A percentile compares a stretch with the other conserved stretches of the same genome.
Evolutionary conservation across 148 eudicot genomes (phyloP).

Genomic region (Cornus florida): DNA sequence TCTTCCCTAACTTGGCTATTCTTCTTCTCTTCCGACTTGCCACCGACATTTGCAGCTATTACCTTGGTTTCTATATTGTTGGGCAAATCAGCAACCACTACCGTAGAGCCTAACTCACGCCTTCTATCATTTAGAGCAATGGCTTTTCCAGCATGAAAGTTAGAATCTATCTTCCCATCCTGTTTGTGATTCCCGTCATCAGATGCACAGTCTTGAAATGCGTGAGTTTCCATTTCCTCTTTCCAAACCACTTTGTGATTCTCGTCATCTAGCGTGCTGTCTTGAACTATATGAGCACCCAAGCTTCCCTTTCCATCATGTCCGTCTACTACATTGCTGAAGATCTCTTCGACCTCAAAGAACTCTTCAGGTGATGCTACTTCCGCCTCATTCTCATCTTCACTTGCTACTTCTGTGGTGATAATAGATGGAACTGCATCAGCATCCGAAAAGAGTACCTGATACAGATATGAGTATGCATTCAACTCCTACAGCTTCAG

Average conservation of each 20-base stretch:
- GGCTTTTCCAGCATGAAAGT: slow-evolving; percentile 35
- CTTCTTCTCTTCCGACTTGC: slow-evolving; percentile 32
- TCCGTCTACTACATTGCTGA: slow-evolving; percentile 59
- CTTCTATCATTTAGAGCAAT: slow-evolving; percentile 42
- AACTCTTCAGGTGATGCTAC: slow-evolving; percentile 66
- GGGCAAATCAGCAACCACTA: slow-evolving; percentile 24
- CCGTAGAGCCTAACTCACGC: slow-evolving; percentile 24
- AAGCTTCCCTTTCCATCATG: slow-evolving; percentile 51
- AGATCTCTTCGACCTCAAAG: slow-evolving; percentile 86
- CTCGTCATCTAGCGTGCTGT: slow-evolving; percentile 30
- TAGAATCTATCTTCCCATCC: slow-evolving; percentile 22
- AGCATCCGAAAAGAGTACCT: slow-evolving; percentile 84
- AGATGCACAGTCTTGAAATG: slow-evolving; percentile 58
- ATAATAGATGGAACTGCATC: slow-evolving; percentile 53
- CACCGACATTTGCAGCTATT: slow-evolving; percentile 15
- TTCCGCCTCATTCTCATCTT: slow-evolving; percentile 55
- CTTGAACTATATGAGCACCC: slow-evolving; percentile 33
- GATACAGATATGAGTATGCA: slow-evolving; percentile 48
- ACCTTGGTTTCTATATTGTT: slow-evolving; percentile 19
- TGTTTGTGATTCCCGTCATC: slow-evolving; percentile 43
- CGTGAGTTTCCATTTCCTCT: slow-evolving; percentile 48
- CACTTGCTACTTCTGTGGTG: slow-evolving; percentile 39
- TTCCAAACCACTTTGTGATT: slow-evolving; percentile 31
- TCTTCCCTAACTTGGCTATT: slow-evolving; percentile 35
- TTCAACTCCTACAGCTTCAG: slow-evolving; percentile 39